A percentile compares a stretch with the other conserved stretches of the same genome.
Conservation (phyloP, 257 asterid genomes). For the Cruciata laevipes region DNA sequence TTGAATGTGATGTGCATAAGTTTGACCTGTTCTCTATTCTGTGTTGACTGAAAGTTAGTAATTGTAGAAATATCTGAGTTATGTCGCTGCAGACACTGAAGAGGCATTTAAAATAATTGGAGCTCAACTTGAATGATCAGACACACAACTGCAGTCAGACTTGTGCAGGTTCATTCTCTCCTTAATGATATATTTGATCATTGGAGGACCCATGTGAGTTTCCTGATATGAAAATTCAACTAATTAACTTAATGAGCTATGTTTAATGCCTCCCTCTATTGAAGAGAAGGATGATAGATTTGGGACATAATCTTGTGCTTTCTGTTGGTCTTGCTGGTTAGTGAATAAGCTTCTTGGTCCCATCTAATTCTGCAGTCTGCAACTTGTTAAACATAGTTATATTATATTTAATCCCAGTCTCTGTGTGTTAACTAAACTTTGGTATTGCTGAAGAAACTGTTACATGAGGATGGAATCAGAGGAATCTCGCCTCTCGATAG, state of each 20-base stretch:
- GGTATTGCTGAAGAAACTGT: background rate
- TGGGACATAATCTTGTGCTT: slow-evolving; percentile 9
- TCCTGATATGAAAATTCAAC: background rate
- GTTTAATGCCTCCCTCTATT: background rate
- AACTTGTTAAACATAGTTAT: background rate
- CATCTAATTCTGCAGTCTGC: slow-evolving; percentile 7
- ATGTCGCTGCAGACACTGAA: background rate
- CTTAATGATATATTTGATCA: background rate
- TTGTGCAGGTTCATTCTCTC: slow-evolving; percentile 1
- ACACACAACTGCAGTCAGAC: background rate
- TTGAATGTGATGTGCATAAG: background rate
- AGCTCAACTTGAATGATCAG: background rate
- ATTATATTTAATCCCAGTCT: background rate
- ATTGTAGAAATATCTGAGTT: slow-evolving; percentile 9
- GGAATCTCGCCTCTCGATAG: background rate
- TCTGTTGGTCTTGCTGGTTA: background rate
- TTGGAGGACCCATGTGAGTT: slow-evolving; percentile 11
- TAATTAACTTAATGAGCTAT: background rate
- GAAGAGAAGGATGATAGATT: background rate
- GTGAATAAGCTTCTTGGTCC: slow-evolving; percentile 10
- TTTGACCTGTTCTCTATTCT: background rate
- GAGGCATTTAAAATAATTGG: slow-evolving; percentile 9
- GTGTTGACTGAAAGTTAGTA: background rate
- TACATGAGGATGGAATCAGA: background rate
- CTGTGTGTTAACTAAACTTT: background rate